Evolutionary conservation across 225 moss, liverwort and hornwort species (phyloP), one percentile per base, ranked within the genome.

Genomic region (Neckera pumila): DNA sequence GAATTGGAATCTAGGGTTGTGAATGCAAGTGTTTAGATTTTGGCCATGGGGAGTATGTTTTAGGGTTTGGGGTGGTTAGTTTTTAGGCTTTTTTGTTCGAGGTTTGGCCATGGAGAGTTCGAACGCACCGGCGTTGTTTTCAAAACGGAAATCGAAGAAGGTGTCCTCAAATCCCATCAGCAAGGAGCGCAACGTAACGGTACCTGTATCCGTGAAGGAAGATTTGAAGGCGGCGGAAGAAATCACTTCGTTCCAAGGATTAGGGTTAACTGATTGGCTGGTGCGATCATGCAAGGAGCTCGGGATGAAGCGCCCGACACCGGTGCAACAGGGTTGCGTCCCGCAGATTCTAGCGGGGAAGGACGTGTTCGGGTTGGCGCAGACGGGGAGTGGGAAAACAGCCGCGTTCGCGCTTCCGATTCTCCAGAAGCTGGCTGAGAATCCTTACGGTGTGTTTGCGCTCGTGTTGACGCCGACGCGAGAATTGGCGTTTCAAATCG

Each of bases 331-430:
- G 85, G 94, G 87, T 20, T 99, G 99, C 84, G 94, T 99, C 71
- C 97, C 97, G 51, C 93, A 95, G 80, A 92, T 97, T 79, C 76
- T 99, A 17, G 87, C 90, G 21, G 99, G 99, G 67, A 97, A 95
- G 90, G 97, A 97, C 42, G 96, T 97, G 66, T 90, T 99, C 25
- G 97, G 97, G 8, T 84, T 99, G 81, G 99, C 99, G 65, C 96
- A 99, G 86, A 99, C 99, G 2, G 99, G 99, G 33, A 99, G 99
- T 85, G 99, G 99, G 30, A 99, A 99, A 90, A 99, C 99, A 14
- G 99, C 99, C 42, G 99, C 99, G 7, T 99, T 99, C 63, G 99
- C 97, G 33, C 96, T 99, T 11, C 99, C 99, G 13, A 97, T 99
- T 82, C 84, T 99, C 60, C 96, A 99, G 86, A 91, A 90, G 28